Conservation (phyloP, 495 filamentous ascomycete species). For the Penicillium flavigenum region DNA sequence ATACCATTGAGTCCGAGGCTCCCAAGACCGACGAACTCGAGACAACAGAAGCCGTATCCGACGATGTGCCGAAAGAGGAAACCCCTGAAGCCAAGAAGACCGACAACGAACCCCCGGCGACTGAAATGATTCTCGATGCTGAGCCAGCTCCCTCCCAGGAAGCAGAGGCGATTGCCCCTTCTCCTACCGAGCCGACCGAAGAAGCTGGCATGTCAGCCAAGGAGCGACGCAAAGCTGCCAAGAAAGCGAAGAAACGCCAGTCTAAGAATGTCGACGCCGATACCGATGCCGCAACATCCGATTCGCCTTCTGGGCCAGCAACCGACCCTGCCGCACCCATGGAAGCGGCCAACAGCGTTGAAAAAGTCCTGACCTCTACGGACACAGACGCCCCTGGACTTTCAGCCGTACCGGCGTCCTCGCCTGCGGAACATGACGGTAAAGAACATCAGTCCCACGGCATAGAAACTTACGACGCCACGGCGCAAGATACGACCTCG, state of each 20-base stretch:
- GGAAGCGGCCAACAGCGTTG: slow-evolving; percentile 17
- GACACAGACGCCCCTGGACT: slow-evolving; percentile 30
- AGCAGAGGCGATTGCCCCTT: slow-evolving; percentile 14
- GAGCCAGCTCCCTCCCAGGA: slow-evolving; percentile 13
- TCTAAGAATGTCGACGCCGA: slow-evolving; percentile 32
- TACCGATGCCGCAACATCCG: slow-evolving; percentile 7
- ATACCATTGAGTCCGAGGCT: slow-evolving; percentile 6
- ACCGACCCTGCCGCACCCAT: slow-evolving; percentile 9
- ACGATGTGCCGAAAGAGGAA: slow-evolving; percentile 14
- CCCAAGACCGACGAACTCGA: slow-evolving; percentile 9
- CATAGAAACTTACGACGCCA: slow-evolving; percentile 36
- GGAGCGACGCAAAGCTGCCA: slow-evolving; percentile 47
- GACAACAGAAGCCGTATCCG: slow-evolving; percentile 3
- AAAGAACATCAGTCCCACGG: slow-evolving; percentile 53
- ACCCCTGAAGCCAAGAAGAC: slow-evolving; percentile 1
- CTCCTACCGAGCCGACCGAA: slow-evolving; percentile 25
- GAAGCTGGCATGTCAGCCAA: slow-evolving; percentile 35
- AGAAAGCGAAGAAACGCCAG: slow-evolving; percentile 49
- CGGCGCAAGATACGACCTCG: slow-evolving; percentile 45
- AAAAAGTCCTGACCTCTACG: slow-evolving; percentile 13
- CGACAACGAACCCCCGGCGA: slow-evolving; percentile 8
- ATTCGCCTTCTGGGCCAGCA: slow-evolving; percentile 6
- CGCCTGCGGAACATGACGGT: slow-evolving; percentile 50
- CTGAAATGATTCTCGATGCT: slow-evolving; percentile 14
- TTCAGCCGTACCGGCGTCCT: slow-evolving; percentile 35